phyloP scores from a whole-genome alignment of 352 stramenopile species.

The Bremia lactucae region DNA sequence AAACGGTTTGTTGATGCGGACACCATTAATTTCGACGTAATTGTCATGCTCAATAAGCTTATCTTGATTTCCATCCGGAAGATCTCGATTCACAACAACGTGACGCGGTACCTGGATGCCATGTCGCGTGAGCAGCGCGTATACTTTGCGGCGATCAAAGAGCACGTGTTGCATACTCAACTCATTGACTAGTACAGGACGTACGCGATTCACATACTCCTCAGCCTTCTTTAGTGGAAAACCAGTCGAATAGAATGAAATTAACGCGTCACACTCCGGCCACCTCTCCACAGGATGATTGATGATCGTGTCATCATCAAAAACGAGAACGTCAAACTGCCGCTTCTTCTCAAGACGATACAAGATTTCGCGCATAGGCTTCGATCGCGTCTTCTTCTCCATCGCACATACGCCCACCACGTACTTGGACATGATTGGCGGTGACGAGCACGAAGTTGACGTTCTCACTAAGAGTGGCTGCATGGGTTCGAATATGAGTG shows the following conservation, averaged over 20 bases:
- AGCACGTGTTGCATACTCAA: slow-evolving; percentile 93
- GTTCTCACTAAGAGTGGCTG: slow-evolving; percentile 16
- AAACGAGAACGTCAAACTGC: slow-evolving; percentile 96
- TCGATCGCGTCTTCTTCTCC: slow-evolving; percentile 97
- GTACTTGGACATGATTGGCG: slow-evolving; percentile 40
- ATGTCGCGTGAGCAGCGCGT: slow-evolving; percentile 90
- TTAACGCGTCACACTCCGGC: slow-evolving; percentile 94
- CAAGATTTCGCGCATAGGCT: slow-evolving; percentile 96
- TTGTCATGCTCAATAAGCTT: slow-evolving; percentile 74
- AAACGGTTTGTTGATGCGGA: slow-evolving; percentile 98
- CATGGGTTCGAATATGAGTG: slow-evolving; percentile 17
- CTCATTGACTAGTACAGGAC: slow-evolving; percentile 97
- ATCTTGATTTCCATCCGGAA: slow-evolving; percentile 49
- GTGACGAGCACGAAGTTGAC: slow-evolving; percentile 10
- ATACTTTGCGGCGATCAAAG: slow-evolving; percentile 93
- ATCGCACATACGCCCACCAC: slow-evolving; percentile 96
- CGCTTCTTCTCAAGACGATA: slow-evolving; percentile 84
- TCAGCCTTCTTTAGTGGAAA: slow-evolving; percentile 97
- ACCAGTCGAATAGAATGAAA: slow-evolving; percentile 97
- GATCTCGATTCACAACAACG: slow-evolving; percentile 91
- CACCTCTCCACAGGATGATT: slow-evolving; percentile 90
- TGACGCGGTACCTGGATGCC: slow-evolving; percentile 95
- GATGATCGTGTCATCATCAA: slow-evolving; percentile 95
- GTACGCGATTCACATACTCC: slow-evolving; percentile 91
- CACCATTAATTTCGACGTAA: slow-evolving; percentile 88